Evolutionary conservation across 371 early-diverging fungal genomes (phyloP).

Genomic region (Syncephalastrum racemosum): DNA sequence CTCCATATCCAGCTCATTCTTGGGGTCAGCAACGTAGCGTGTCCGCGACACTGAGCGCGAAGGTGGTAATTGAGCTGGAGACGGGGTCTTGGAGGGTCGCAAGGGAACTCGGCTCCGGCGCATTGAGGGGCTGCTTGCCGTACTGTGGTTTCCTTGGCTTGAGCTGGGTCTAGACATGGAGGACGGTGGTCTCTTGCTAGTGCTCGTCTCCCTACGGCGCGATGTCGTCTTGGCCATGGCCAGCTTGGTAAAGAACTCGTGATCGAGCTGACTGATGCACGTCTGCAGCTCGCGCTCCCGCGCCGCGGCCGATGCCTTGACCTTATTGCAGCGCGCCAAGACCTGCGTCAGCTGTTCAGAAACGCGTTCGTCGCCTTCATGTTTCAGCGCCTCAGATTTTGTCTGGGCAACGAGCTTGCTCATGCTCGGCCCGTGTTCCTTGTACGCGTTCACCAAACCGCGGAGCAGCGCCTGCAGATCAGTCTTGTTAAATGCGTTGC

Average conservation of each 20-base stretch:
- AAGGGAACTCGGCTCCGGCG: constrained; percentile 13
- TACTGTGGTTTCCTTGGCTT: constrained; percentile 8
- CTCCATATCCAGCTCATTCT: constrained; percentile 69
- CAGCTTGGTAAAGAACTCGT: constrained; percentile 48
- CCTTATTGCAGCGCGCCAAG: constrained; percentile 44
- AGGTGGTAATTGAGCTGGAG: neutral
- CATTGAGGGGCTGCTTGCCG: constrained; percentile 9
- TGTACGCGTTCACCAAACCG: constrained; percentile 48
- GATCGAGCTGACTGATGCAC: constrained; percentile 36
- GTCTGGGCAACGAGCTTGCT: constrained; percentile 32
- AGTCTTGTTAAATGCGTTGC: constrained; percentile 39
- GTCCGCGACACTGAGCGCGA: constrained; percentile 11
- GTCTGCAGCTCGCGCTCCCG: constrained; percentile 36
- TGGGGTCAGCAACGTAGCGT: constrained; percentile 59
- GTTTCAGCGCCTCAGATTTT: constrained; percentile 27
- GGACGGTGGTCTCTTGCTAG: constrained; percentile 7
- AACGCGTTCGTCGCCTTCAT: constrained; percentile 39
- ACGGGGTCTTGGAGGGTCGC: constrained; percentile 4
- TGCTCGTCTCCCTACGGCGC: constrained; percentile 2
- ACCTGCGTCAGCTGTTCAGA: constrained; percentile 36
- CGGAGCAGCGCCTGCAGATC: constrained; percentile 51
- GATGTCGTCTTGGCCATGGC: constrained; percentile 33
- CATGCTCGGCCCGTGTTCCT: constrained; percentile 39
- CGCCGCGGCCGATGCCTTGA: constrained; percentile 23
- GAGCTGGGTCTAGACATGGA: constrained; percentile 5